Percentiles rank a stretch among this genome's conserved stretches.
phyloP scores from a whole-genome alignment of 108 stramenopile species.

The Cyclotella baltica region DNA sequence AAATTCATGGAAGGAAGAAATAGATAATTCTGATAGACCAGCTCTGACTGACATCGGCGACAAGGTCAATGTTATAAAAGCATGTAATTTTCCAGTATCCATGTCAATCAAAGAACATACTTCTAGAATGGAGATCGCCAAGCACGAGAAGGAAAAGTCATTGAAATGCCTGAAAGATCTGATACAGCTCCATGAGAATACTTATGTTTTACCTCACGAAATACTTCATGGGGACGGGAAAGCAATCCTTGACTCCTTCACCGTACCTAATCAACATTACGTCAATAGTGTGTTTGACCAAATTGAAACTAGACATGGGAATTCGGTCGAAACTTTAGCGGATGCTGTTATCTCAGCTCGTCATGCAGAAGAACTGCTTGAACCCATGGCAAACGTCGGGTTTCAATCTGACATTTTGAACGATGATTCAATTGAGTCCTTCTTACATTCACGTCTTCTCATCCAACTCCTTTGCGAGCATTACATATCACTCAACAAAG shows the following conservation, averaged over 20 bases:
- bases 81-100: slow-evolving; percentile 25
- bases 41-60: neutral
- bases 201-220: slow-evolving; percentile 30
- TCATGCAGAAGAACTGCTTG: slow-evolving; percentile 7
- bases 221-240: slow-evolving; percentile 28
- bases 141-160: slow-evolving; percentile 12
- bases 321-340: slow-evolving; percentile 71
- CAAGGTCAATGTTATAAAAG: slow-evolving; percentile 6
- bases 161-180: slow-evolving; percentile 35
- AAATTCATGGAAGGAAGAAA: slow-evolving; percentile 7
- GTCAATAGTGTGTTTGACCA: slow-evolving; percentile 56
- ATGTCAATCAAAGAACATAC: slow-evolving; percentile 21
- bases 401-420: slow-evolving; percentile 9
- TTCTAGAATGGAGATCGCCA: slow-evolving; percentile 2
- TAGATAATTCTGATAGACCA: neutral
- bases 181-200: slow-evolving; percentile 46
- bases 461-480: slow-evolving; percentile 79
- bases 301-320: slow-evolving; percentile 73
- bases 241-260: slow-evolving; percentile 16
- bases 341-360: slow-evolving; percentile 66
- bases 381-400: slow-evolving; percentile 15
- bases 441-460: slow-evolving; percentile 60
- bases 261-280: slow-evolving; percentile 33
- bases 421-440: slow-evolving; percentile 29
- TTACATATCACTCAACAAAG: slow-evolving; percentile 54